Conservation (phyloP, 163 green algal species). For the Scenedesmus sp. region DNA sequence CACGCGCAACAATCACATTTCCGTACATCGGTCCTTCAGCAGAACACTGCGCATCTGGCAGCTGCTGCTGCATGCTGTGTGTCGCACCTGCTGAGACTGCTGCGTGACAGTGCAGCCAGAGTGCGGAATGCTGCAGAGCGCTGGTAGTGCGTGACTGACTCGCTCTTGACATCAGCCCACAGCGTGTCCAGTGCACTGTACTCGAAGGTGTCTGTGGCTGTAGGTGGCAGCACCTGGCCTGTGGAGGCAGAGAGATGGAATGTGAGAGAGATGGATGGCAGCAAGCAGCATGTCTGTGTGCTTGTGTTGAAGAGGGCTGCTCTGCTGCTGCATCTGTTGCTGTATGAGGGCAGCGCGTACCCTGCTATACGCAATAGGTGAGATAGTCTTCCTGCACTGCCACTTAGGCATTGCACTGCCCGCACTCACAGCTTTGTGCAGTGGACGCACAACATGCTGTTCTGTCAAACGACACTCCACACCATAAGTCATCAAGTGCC, state of each 20-base stretch:
- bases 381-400: no score
- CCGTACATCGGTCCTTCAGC: no score
- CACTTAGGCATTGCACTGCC: no score
- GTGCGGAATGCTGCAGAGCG: slow-evolving; percentile 55
- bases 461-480: no score
- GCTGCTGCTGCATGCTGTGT: no score
- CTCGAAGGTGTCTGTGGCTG: slow-evolving; percentile 41
- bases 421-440: no score
- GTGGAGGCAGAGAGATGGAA: neutral
- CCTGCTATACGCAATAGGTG: no score
- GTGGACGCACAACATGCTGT: no score
- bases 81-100: slow-evolving; percentile 20
- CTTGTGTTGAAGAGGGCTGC: neutral
- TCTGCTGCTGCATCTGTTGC: neutral
- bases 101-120: slow-evolving; percentile 22
- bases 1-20: no score
- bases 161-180: slow-evolving; percentile 54
- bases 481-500: neutral
- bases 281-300: neutral
- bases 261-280: neutral
- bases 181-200: slow-evolving; percentile 58
- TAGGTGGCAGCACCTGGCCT: slow-evolving; percentile 39
- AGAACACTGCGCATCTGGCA: no score
- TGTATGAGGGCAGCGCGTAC: neutral
- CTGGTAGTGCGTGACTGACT: slow-evolving; percentile 52